Base-by-base conservation (phyloP, 169 alveolate genomes). In the Sarcocystis neurona region DNA sequence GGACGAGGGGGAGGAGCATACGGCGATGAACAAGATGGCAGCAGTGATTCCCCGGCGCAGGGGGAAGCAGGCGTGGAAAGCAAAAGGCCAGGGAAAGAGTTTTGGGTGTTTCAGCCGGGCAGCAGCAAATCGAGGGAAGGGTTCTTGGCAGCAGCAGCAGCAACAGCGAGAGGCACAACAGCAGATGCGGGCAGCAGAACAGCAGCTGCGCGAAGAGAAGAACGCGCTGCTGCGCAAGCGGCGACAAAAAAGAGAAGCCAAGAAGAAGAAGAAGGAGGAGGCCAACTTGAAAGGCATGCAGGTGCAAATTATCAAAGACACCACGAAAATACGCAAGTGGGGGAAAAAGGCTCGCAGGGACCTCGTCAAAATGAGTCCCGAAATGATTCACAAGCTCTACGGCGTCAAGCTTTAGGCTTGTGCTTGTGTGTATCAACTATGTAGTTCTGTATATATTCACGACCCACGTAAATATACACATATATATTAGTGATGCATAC, bases 351-450 rank as follows among this genome's bases (percentile, higher is more conserved):
- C 92, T 34, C 41, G 89, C 32, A 60, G 78, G 41, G 78, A 70
- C 34, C 92, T 88, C 66, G 92, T 88, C 75, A 88, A 88, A 79
- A 88, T 88, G 88, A 72, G 87, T n/a, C 92, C 92, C 23, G 92
- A 88, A 37, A 46, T 88, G 84, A 79, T 79, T n/a, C 85, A 78
- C 27, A 78, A 88, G 68, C 89, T 88, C 70, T 79, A 88, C 56
- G 79, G 79, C 0, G 92, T 79, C 27, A 74, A 68, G 60, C 32
- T 88, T 6, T 79, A n/a, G n/a, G n/a, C n/a, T n/a, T n/a, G n/a
- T n/a, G n/a, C n/a, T n/a, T n/a, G n/a, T n/a, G n/a, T n/a, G n/a
- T n/a, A n/a, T n/a, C n/a, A n/a, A n/a, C n/a, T n/a, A n/a, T n/a
- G n/a, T n/a, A n/a, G n/a, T n/a, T n/a, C n/a, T n/a, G n/a, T n/a